Conservation (phyloP, 805 yeast species). For the Candida vaughaniae region DNA sequence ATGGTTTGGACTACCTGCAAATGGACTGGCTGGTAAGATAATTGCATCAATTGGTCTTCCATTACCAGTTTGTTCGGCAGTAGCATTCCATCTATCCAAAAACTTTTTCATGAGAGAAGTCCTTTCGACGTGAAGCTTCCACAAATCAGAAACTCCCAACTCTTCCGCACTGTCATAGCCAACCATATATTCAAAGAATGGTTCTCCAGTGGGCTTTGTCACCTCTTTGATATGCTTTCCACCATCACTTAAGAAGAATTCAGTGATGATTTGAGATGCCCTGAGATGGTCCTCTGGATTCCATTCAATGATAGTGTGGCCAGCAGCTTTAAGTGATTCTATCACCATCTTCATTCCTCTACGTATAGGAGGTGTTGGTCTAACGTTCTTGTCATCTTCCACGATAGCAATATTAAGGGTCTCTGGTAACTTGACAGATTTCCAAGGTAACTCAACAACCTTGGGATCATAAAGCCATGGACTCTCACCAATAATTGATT, state of each 20-base stretch:
- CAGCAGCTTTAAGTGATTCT: slow-evolving; percentile 54
- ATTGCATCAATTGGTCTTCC: slow-evolving; percentile 47
- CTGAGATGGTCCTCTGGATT: slow-evolving; percentile 55
- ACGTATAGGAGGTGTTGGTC: slow-evolving; percentile 57
- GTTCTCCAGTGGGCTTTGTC: slow-evolving; percentile 68
- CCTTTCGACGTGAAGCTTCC: slow-evolving; percentile 52
- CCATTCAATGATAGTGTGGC: slow-evolving; percentile 56
- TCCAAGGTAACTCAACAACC: slow-evolving; percentile 54
- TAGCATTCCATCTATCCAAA: slow-evolving; percentile 53
- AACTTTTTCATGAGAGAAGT: slow-evolving; percentile 53
- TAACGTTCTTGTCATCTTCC: slow-evolving; percentile 64
- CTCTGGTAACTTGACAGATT: slow-evolving; percentile 37
- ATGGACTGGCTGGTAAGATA: slow-evolving; percentile 65
- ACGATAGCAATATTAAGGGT: slow-evolving; percentile 54
- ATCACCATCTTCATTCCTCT: slow-evolving; percentile 56
- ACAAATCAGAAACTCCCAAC: slow-evolving; percentile 43
- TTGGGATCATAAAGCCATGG: slow-evolving; percentile 60
- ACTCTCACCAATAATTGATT: slow-evolving; percentile 41
- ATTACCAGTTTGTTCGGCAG: slow-evolving; percentile 48
- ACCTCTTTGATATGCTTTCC: slow-evolving; percentile 53
- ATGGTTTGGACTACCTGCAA: slow-evolving; percentile 67
- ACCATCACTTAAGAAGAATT: slow-evolving; percentile 67
- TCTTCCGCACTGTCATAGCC: slow-evolving; percentile 57
- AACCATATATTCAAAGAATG: slow-evolving; percentile 59
- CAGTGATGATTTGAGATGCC: slow-evolving; percentile 56